Evolutionary conservation across 192 early-diverging fungal genomes (phyloP).

Genomic region (Backusella luteola): DNA sequence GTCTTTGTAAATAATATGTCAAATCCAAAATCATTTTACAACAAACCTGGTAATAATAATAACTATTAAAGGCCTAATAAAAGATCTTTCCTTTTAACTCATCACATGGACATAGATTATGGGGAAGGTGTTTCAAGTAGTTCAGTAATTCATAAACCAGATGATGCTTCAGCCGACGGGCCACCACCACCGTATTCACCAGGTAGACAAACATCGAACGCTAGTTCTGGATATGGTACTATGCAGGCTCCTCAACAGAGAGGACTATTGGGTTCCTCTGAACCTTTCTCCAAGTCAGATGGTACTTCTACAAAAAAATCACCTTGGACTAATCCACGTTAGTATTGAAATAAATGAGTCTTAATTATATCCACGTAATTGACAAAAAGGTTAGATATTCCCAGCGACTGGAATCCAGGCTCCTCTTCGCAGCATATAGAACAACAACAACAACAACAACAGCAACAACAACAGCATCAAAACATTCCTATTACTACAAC

Average conservation of each 20-base stretch:
- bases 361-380: background rate
- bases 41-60: slow-evolving; percentile 8
- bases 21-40: slow-evolving; percentile 15
- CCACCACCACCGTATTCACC: background rate
- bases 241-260: background rate
- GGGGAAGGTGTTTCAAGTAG: background rate
- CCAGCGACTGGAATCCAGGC: background rate
- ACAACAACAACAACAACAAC: background rate
- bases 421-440: background rate
- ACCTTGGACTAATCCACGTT: background rate
- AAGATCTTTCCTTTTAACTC: background rate
- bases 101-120: background rate
- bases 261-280: background rate
- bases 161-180: background rate
- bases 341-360: background rate
- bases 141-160: slow-evolving; percentile 2
- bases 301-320: background rate
- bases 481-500: background rate
- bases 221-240: background rate
- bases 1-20: background rate
- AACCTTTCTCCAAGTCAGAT: background rate
- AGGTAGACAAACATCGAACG: background rate
- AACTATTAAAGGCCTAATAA: too few relatives aligned
- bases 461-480: background rate
- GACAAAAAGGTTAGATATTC: background rate